Conservation (phyloP, 2,329 filamentous ascomycete species). For the Monilinia fructigena region DNA sequence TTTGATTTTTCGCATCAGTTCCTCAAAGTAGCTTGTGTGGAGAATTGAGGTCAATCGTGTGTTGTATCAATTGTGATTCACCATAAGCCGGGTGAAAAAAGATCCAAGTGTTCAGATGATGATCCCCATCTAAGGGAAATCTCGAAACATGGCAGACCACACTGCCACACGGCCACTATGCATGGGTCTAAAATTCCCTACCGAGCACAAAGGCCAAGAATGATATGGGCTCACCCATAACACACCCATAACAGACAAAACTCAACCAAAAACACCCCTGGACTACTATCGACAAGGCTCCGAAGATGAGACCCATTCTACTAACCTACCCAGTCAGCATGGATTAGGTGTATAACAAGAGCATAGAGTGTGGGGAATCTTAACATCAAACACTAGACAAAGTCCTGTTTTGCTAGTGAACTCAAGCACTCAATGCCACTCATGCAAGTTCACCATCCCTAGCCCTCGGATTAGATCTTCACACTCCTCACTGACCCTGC, state of each 20-base stretch:
- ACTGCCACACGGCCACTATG: constrained; percentile 30
- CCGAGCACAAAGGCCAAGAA: constrained; percentile 27
- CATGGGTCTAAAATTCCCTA: constrained; percentile 29
- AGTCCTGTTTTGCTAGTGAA: constrained; percentile 35
- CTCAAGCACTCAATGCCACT: constrained; percentile 39
- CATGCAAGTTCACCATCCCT: constrained; percentile 24
- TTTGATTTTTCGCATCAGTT: constrained; percentile 18
- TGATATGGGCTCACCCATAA: constrained; percentile 32
- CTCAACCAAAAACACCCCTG: constrained; percentile 28
- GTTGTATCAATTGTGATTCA: constrained; percentile 37
- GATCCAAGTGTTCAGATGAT: constrained; percentile 40
- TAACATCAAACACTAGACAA: constrained; percentile 40
- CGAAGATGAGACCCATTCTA: constrained; percentile 30
- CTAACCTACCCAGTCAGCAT: constrained; percentile 27
- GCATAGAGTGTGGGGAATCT: constrained; percentile 37
- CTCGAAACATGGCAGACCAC: constrained; percentile 32
- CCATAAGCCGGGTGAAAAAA: constrained; percentile 32
- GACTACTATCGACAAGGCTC: constrained; percentile 39
- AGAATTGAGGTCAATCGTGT: constrained; percentile 22
- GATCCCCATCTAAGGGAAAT: constrained; percentile 31
- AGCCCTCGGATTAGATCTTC: constrained; percentile 11
- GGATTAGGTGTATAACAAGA: constrained; percentile 31
- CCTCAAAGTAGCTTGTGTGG: constrained; percentile 21
- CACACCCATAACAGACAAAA: constrained; percentile 34
- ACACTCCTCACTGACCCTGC: constrained; percentile 22